phyloP scores from a whole-genome alignment of 306 rosid genomes.

The Albizia julibrissin region DNA sequence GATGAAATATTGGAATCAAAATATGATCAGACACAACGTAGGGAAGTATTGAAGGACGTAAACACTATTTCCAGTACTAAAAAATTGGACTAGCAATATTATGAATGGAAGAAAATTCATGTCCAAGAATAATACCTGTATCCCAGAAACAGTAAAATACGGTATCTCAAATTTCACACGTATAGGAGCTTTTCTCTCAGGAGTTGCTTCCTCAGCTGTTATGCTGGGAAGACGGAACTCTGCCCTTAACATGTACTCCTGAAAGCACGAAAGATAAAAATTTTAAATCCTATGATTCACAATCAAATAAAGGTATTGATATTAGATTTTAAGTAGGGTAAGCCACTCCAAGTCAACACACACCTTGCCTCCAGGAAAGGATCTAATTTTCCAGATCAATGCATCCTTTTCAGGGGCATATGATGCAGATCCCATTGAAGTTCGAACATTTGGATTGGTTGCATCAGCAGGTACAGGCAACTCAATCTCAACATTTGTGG shows the following conservation, averaged over 20 bases:
- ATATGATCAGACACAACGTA: background rate
- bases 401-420: constrained; percentile 98
- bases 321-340: background rate
- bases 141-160: constrained; percentile 95
- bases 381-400: constrained; percentile 87
- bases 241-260: constrained; percentile 98
- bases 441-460: constrained; percentile 85
- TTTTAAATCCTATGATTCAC: constrained; percentile 1
- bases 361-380: constrained; percentile 99
- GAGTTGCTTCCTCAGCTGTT: constrained; percentile 84
- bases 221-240: constrained; percentile 92
- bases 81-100: background rate
- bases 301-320: constrained; percentile 14
- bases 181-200: constrained; percentile 95
- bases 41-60: background rate
- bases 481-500: constrained; percentile 92
- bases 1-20: constrained; percentile 24
- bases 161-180: constrained; percentile 98
- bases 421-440: constrained; percentile 96
- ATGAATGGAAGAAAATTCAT: background rate
- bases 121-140: constrained; percentile 64
- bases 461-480: constrained; percentile 92
- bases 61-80: background rate
- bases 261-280: constrained; percentile 33
- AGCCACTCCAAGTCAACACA: constrained; percentile 28